These are phyloP conservation scores for Cichorium intybus DNA, from an alignment of 140 eudicot species.

Conservation along the genomic window DNA sequence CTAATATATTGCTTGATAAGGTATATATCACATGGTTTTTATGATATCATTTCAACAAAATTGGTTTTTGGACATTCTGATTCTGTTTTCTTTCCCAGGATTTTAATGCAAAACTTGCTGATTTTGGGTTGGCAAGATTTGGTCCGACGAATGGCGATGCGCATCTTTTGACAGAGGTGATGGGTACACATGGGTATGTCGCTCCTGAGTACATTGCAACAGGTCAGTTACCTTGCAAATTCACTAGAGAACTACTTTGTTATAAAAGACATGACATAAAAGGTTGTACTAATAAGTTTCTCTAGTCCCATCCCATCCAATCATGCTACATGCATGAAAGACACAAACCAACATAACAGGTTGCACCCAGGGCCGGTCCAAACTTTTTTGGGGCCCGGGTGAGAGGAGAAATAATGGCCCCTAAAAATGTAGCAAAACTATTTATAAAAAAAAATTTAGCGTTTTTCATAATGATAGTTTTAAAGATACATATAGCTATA, in stretches of 20 bases:
- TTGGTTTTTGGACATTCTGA: neutral
- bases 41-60: neutral
- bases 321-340: too few species aligned
- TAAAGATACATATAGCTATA: too few species aligned
- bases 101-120: conserved; percentile 31
- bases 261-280: too few species aligned
- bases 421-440: too few species aligned
- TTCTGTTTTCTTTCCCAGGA: conserved; percentile 8
- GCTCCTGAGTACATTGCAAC: conserved; percentile 46
- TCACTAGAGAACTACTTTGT: neutral
- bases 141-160: conserved; percentile 34
- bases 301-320: too few species aligned
- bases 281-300: too few species aligned
- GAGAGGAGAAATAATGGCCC: too few species aligned
- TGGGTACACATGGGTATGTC: conserved; percentile 40
- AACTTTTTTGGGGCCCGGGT: too few species aligned
- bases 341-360: too few species aligned
- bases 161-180: conserved; percentile 23
- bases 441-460: too few species aligned
- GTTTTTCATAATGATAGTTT: too few species aligned
- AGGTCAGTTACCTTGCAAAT: conserved; percentile 16
- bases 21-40: conserved; percentile 7
- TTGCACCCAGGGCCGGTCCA: too few species aligned
- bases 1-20: conserved; percentile 37
- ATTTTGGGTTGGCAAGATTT: conserved; percentile 37